These are phyloP conservation scores for Homolaphlyctis polyrhiza DNA, from an alignment of 371 early-diverging fungal genomes.

Conservation along the genomic window DNA sequence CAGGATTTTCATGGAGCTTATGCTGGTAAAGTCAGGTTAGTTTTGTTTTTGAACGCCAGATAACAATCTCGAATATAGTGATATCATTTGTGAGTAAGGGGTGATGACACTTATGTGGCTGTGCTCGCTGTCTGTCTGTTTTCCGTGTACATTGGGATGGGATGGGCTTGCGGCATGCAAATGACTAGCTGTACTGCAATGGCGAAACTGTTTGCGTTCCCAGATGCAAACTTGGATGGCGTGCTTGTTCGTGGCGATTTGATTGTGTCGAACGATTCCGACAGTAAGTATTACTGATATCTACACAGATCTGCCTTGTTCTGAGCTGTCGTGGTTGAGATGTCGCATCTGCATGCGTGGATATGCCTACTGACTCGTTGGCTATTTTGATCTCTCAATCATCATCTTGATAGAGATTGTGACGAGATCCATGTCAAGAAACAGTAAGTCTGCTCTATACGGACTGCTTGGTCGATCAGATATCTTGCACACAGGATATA, in stretches of 20 bases:
- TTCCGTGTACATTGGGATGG: conserved; percentile 8
- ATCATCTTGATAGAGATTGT: too few relatives aligned
- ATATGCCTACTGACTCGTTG: too few relatives aligned
- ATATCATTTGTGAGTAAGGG: too few relatives aligned
- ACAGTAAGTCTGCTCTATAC: conserved; percentile 31
- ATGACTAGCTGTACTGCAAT: conserved; percentile 67
- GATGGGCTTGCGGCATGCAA: not conserved
- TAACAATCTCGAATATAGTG: too few relatives aligned
- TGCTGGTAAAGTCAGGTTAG: conserved; percentile 73
- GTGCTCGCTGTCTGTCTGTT: not conserved
- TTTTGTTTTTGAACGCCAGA: too few relatives aligned
- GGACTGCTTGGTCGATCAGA: not conserved
- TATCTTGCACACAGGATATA: not conserved
- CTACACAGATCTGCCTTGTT: too few relatives aligned
- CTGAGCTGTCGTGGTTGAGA: too few relatives aligned
- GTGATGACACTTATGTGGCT: too few relatives aligned
- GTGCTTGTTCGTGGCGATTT: conserved; percentile 78
- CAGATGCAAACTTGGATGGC: conserved; percentile 60
- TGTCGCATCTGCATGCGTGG: too few relatives aligned
- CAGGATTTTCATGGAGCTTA: conserved; percentile 71
- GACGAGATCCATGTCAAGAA: conserved; percentile 54
- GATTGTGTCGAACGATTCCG: conserved; percentile 55
- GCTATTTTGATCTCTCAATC: too few relatives aligned
- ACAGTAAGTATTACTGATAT: conserved; percentile 39
- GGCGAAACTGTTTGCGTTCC: conserved; percentile 60